Conservation (phyloP, 208 protist genomes). For the Trypanosoma platydactyli region DNA sequence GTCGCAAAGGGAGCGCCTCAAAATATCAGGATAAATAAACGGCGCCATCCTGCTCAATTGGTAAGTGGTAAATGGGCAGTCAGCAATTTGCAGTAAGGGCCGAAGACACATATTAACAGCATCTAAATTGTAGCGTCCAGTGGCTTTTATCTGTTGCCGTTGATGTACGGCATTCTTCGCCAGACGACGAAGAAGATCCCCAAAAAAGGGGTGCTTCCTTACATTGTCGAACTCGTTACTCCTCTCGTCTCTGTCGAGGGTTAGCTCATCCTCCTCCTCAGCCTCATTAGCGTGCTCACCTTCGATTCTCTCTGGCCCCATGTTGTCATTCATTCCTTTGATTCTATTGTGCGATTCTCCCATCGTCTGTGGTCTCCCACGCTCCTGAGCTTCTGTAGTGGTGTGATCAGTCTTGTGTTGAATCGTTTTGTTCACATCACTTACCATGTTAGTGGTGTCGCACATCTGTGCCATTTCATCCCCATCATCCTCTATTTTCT, state of each 20-base stretch:
- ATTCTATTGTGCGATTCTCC: too few species aligned
- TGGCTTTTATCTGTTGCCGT: conserved; percentile 60
- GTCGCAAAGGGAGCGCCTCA: conserved; percentile 70
- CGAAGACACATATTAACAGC: conserved; percentile 79
- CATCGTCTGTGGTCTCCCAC: too few species aligned
- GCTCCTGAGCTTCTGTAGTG: too few species aligned
- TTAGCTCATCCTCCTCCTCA: conserved; percentile 15
- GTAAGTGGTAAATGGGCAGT: conserved; percentile 77
- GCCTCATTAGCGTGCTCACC: conserved; percentile 8
- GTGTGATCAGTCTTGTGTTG: background rate
- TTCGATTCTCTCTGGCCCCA: conserved; percentile 12
- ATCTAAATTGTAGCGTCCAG: conserved; percentile 65
- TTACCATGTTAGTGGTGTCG: background rate
- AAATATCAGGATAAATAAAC: conserved; percentile 56
- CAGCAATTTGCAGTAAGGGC: conserved; percentile 82
- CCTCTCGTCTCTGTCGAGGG: background rate
- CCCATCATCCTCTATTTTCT: conserved; percentile 11
- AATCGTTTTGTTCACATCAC: background rate
- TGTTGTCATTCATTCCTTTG: background rate
- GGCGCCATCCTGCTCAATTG: conserved; percentile 63
- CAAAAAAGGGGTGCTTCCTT: conserved; percentile 75
- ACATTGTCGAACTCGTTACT: conserved; percentile 47
- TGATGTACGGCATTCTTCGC: conserved; percentile 78
- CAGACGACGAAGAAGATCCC: conserved; percentile 64
- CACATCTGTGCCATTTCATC: conserved; percentile 22